Base-by-base conservation (phyloP, 2,329 filamentous ascomycete species). In the Aspergillus ibericus region DNA sequence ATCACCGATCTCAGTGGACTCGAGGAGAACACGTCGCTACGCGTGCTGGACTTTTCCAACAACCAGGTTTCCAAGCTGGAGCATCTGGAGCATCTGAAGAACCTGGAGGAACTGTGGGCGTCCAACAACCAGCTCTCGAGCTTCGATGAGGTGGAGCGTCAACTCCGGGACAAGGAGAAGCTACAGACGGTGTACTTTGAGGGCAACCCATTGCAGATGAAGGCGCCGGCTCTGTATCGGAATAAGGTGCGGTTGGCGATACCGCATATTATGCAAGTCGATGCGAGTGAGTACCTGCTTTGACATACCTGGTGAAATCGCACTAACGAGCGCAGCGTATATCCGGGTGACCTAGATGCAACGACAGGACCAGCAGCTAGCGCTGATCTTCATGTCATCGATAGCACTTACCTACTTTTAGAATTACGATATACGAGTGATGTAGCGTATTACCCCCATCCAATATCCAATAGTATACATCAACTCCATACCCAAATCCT, bases 141-240 rank as follows among this genome's bases (percentile, higher is more conserved):
- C 72, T 96, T 98, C 69, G 81, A 82, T 44, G 93, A 98, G 70
- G 84, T 98, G 3, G 78, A 97, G 77, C 84, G 83, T 56, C 85
- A 90, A 67, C 77, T 99, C 63, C 83, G 78, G 53, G 89, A 95
- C 70, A 97, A 96, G 80, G 81, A 90, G 71, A 80, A 88, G 36
- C 77, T 98, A 66, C 86, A 88, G 60, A 97, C 95, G 1, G 93
- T 99, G 10, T 99, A 99, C 73, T 96, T 99, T 65, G 95, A 99
- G 73, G 93, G 92, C 1, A 97, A 96, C 69, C 93, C 93, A 25
- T 75, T 99, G 67, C 95, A 99, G 78, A 81, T 87, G 60, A 84
- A 83, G 55, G 86, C 85, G 4, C 90, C 90, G n/a, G 90, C 91
- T 1, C 77, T 97, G 61, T 99, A 99, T 77, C 83, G 95, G 70